A percentile compares a stretch with the other conserved stretches of the same genome.
Evolutionary conservation across 257 asterid genomes (phyloP).

Genomic region (Lithospermum erythrorhizon): DNA sequence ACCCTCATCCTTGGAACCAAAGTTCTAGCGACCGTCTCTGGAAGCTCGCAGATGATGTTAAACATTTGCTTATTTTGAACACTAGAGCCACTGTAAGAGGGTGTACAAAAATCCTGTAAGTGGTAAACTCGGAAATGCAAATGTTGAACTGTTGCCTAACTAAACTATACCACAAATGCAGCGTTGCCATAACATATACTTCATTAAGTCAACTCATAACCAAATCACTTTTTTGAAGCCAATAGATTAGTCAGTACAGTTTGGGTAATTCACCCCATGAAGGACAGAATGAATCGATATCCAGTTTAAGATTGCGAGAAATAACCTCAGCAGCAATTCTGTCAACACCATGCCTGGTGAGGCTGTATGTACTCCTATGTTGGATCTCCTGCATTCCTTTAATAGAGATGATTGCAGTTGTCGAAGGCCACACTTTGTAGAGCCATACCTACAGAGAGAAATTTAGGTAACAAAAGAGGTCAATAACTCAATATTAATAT

Average conservation of each 20-base stretch:
- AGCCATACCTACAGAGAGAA: conserved; percentile 55
- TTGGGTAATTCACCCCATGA: no score
- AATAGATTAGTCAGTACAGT: background rate
- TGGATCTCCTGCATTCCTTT: conserved; percentile 63
- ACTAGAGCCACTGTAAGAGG: conserved; percentile 73
- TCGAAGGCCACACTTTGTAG: conserved; percentile 96
- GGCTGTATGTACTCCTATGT: conserved; percentile 95
- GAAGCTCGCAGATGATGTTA: conserved; percentile 92
- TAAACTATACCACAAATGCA: no score
- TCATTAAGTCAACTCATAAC: background rate
- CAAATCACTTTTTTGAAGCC: background rate
- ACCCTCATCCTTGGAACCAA: conserved; percentile 93
- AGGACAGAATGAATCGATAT: background rate
- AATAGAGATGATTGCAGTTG: conserved; percentile 93
- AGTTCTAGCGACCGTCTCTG: conserved; percentile 96
- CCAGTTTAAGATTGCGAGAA: background rate
- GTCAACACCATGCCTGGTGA: conserved; percentile 99
- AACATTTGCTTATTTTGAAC: conserved; percentile 90
- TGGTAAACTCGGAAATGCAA: background rate
- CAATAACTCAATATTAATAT: conserved; percentile 7
- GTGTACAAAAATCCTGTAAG: background rate
- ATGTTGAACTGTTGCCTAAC: background rate
- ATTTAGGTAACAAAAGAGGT: conserved; percentile 8
- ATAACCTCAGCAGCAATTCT: conserved; percentile 76
- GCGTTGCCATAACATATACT: background rate